Base-by-base conservation (phyloP, 1,284 basidiomycete species). In the Agroathelia rolfsii region DNA sequence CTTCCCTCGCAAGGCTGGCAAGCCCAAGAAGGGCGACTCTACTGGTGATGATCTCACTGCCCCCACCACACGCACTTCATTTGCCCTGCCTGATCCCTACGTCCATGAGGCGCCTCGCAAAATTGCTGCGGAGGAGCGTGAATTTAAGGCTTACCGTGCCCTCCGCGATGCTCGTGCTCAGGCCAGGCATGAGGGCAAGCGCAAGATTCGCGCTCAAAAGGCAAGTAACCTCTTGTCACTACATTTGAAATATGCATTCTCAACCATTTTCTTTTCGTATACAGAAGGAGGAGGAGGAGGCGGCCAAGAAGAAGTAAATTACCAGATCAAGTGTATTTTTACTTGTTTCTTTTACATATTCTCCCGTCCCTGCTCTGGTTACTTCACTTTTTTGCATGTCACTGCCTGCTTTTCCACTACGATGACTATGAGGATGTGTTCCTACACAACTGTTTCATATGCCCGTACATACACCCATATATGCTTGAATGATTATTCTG, bases 1-100 rank as follows among this genome's bases (percentile, higher is more conserved):
- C 64, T 94, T 97, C 82, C 94, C 94, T 59, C 82, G 88, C 64
- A 94, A 95, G 66, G 70, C 84, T 44, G 77, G 81, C 64, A 96
- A 97, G 72, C 81, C 87, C 61, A 95, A 95, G 76, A 83, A 86
- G 72, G 86, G 85, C 42, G 90, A 95, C 63, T 83, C 88, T 37
- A 76, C 79, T 40, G 77, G 74, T 44, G 89, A 89, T 41, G 88
- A 93, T 47, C 84, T 93, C 63, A 72, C 66, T 46, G 78, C 85
- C 39, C 59, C 76, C 50, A 86, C 82, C 46, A 87, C 85, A 47
- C 85, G 87, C 47, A 58, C 62, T 32, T 51, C 75, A 42, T 53
- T 87, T 50, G 69, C 89, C 41, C 67, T 94, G 43, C 80, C 86
- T 40, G 54, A 72, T 38, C 53, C 74, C 39, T 77, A 74, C 60